Conservation (phyloP, 2,329 filamentous ascomycete species). For the Botryosphaeria dothidea region DNA sequence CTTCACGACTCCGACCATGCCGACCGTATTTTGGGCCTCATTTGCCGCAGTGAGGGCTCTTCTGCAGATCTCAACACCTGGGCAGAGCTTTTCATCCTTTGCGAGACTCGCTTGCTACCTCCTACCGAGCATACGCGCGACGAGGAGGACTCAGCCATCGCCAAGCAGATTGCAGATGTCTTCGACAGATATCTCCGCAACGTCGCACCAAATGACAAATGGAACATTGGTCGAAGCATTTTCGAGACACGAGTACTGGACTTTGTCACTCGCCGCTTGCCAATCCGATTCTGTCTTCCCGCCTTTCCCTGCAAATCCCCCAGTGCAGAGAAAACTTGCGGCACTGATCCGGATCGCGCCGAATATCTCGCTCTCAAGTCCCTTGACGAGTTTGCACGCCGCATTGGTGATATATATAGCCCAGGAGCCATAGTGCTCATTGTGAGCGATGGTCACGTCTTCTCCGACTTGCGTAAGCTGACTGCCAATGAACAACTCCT, state of each 20-base stretch:
- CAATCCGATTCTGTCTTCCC: conserved; percentile 45
- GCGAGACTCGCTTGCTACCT: conserved; percentile 28
- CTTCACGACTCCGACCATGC: neutral
- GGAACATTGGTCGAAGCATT: conserved; percentile 28
- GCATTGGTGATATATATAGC: conserved; percentile 41
- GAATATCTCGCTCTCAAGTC: conserved; percentile 45
- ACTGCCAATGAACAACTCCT: neutral
- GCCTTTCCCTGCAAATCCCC: conserved; percentile 65
- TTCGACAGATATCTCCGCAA: conserved; percentile 33
- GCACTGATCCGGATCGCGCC: conserved; percentile 43
- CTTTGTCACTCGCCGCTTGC: conserved; percentile 27
- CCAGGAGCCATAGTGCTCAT: conserved; percentile 45
- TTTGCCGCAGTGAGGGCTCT: too few species aligned
- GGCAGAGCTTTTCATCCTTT: conserved; percentile 32
- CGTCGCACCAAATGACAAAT: conserved; percentile 31
- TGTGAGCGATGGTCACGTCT: conserved; percentile 46
- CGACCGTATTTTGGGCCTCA: conserved; percentile 1
- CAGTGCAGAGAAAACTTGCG: conserved; percentile 60
- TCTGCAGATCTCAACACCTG: conserved; percentile 29
- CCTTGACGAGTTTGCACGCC: conserved; percentile 42
- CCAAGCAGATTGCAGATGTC: conserved; percentile 27
- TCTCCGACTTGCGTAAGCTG: conserved; percentile 42
- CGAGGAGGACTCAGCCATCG: conserved; percentile 25
- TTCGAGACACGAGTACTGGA: conserved; percentile 27
- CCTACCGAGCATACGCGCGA: conserved; percentile 23